phyloP scores from a whole-genome alignment of 208 protist species.

The Leishmania major region DNA sequence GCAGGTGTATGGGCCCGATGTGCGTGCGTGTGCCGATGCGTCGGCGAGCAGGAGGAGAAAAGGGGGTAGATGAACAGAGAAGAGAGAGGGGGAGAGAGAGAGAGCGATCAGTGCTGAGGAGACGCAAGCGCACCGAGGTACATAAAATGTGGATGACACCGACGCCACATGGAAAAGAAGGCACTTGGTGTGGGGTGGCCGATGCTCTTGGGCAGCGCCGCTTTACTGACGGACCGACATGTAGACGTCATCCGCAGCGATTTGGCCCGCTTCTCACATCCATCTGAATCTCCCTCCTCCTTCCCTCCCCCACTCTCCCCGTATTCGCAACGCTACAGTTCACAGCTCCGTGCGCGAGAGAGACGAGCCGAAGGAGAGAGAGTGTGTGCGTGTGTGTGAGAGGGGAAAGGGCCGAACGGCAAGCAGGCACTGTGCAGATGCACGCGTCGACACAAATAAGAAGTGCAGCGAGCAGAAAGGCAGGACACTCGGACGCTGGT shows the following conservation, averaged over 20 bases:
- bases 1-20: not conserved
- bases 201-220: not conserved
- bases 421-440: not conserved
- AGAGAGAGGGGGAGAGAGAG: not conserved
- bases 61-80: not conserved
- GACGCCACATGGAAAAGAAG: no score
- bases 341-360: not conserved
- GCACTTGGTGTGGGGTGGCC: no score
- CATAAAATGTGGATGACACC: not conserved
- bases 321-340: not conserved
- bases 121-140: not conserved
- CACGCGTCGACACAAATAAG: no score
- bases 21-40: not conserved
- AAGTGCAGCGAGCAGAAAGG: not conserved
- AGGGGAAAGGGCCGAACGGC: not conserved
- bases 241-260: no score
- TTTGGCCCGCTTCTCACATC: not conserved
- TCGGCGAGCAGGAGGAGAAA: not conserved
- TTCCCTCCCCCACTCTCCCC: not conserved
- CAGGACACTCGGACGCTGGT: not conserved
- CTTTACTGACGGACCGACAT: not conserved
- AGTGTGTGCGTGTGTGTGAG: no score
- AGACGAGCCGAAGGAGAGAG: not conserved
- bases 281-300: not conserved
- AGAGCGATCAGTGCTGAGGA: not conserved